Base-by-base conservation (phyloP, 2,329 filamentous ascomycete genomes). In the Xylaria sp. region DNA sequence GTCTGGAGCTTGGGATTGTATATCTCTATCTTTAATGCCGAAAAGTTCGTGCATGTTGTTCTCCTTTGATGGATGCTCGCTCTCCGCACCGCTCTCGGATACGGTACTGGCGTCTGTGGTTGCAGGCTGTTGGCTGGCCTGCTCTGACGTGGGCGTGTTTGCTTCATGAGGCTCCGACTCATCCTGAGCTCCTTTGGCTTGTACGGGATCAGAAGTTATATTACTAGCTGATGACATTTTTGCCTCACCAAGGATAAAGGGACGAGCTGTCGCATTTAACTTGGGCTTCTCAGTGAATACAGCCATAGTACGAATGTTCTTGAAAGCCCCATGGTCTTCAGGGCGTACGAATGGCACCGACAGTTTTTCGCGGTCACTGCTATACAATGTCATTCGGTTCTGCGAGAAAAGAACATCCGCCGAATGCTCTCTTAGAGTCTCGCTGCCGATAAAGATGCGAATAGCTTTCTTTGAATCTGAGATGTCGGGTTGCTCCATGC, bases 371-470 rank as follows among this genome's bases (percentile, higher is more conserved):
- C 92, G 88, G 67, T 97, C 93, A 76, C 93, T 92, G 74, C 97
- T 93, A 73, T 94, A 94, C 32, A 98, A 84, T 0, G 92, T 92
- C 84, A 99, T 89, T 71, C 92, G 91, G 76, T 97, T 97, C 72
- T 94, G 93, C 0, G 96, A 98, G 75, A 99, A 93, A 25, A 98
- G 82, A 12, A 99, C 87, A 78, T 98, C 96, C 27, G 93, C 95
- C 72, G 92, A 97, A 77, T 97, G 93, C 10, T 91, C 86, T 70
- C 94, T 89, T 65, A 99, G 84, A 16, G 93, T 88, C 79, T 98
- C 95, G 76, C 93, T 97, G 47, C 96, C 95, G 66, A 99, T 85
- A 77, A 97, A 94, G 60, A 98, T 91, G 72, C 94, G 92, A 65
- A 98, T 93, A 10, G 85, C 82, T 77, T 89, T 92, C 47, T 87